Conservation (phyloP, 2,329 filamentous ascomycete genomes). For the Diaporthe amygdali region DNA sequence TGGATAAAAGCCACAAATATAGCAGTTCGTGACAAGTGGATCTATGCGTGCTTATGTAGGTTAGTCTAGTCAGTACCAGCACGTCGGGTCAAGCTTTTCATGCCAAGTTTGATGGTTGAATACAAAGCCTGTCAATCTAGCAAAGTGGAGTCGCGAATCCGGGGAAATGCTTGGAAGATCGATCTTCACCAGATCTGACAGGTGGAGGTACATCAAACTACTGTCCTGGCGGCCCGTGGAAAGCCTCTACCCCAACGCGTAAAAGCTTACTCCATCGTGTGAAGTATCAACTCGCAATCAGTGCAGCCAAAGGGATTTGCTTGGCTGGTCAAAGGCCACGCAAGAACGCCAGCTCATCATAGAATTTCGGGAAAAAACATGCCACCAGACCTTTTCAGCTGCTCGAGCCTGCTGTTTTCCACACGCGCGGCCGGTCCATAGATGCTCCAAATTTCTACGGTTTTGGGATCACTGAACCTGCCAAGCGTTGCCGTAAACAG, state of each 20-base stretch:
- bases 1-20: neutral
- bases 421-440: neutral
- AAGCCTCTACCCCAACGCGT: too few species aligned
- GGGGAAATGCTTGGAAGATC: neutral
- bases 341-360: neutral
- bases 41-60: too few species aligned
- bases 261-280: too few species aligned
- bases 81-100: neutral
- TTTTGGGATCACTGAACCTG: neutral
- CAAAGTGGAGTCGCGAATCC: neutral
- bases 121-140: neutral
- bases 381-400: neutral
- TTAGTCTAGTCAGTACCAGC: neutral
- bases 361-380: too few species aligned
- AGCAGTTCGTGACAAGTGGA: neutral
- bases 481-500: neutral
- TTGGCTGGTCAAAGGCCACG: neutral
- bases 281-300: neutral
- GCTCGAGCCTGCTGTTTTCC: neutral
- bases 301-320: too few species aligned
- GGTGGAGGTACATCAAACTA: neutral
- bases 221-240: neutral
- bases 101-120: neutral
- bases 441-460: neutral
- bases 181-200: neutral